phyloP scores from a whole-genome alignment of 1,139 yeast species.

The Kodamaea ohmeri region DNA sequence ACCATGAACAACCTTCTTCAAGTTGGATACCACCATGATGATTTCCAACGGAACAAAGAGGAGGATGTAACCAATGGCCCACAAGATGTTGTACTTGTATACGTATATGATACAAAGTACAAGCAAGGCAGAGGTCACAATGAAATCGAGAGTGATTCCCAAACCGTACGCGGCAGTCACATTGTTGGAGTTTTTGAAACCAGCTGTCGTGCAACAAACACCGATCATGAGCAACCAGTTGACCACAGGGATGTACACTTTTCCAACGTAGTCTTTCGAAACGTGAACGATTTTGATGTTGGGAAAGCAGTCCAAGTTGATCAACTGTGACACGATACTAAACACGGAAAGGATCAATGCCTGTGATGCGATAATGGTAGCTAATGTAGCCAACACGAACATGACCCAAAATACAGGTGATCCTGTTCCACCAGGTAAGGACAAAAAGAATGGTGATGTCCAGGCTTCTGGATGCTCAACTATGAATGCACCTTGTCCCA shows the following conservation, averaged over 20 bases:
- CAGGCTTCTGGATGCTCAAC: conserved; percentile 38
- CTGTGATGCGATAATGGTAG: conserved; percentile 59
- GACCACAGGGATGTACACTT: conserved; percentile 50
- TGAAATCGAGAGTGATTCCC: conserved; percentile 54
- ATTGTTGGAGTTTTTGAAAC: conserved; percentile 47
- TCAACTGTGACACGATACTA: conserved; percentile 50
- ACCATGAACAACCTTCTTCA: conserved; percentile 52
- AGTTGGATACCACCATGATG: conserved; percentile 44
- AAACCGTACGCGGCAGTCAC: conserved; percentile 62
- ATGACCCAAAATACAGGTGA: conserved; percentile 49
- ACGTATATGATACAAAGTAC: conserved; percentile 46
- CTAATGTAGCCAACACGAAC: conserved; percentile 51
- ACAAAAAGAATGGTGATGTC: conserved; percentile 44
- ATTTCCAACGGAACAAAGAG: conserved; percentile 48
- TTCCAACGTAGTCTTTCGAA: conserved; percentile 42
- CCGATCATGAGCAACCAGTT: conserved; percentile 51
- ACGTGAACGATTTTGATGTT: conserved; percentile 44
- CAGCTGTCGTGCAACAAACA: conserved; percentile 49
- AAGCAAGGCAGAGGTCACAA: conserved; percentile 49
- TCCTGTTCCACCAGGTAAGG: conserved; percentile 50
- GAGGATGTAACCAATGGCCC: conserved; percentile 34
- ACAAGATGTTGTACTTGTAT: conserved; percentile 33
- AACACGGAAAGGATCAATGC: conserved; percentile 57
- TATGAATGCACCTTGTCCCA: conserved; percentile 58
- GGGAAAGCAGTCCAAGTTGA: conserved; percentile 54